Conservation (phyloP, 768 basidiomycete species). For the Macrocybe gigantea region DNA sequence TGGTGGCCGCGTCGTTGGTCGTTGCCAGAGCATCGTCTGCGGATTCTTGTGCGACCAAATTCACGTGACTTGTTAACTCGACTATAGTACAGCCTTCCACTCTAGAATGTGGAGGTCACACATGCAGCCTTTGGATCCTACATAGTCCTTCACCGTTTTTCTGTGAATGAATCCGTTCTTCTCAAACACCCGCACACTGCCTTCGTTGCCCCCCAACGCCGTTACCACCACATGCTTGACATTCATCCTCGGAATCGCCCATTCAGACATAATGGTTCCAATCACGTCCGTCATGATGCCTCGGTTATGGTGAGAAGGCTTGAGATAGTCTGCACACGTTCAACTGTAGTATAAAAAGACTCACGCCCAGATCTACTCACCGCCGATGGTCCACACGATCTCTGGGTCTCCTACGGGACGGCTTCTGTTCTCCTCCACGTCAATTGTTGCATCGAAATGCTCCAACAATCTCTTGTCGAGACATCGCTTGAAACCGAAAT, state of each 20-base stretch:
- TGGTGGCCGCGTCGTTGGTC: neutral
- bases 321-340: slow-evolving; percentile 48
- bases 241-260: slow-evolving; percentile 65
- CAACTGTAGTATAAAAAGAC: neutral
- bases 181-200: slow-evolving; percentile 58
- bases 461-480: slow-evolving; percentile 18
- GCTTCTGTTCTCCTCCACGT: slow-evolving; percentile 33
- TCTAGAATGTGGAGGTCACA: slow-evolving; percentile 30
- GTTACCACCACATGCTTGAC: slow-evolving; percentile 37
- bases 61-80: slow-evolving; percentile 3
- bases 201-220: slow-evolving; percentile 48
- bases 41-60: slow-evolving; percentile 1
- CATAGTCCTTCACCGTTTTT: slow-evolving; percentile 31
- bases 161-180: slow-evolving; percentile 53
- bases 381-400: slow-evolving; percentile 58
- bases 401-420: slow-evolving; percentile 42
- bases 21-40: slow-evolving; percentile 1
- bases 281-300: slow-evolving; percentile 75
- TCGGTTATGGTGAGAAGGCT: slow-evolving; percentile 52
- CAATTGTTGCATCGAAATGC: slow-evolving; percentile 27
- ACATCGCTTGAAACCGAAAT: slow-evolving; percentile 31
- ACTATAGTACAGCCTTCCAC: slow-evolving; percentile 15
- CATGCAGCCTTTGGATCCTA: slow-evolving; percentile 29
- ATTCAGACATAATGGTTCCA: slow-evolving; percentile 43
- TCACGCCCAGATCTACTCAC: slow-evolving; percentile 26